Conservation (phyloP, 352 stramenopile genomes). For the Globisporangium paroecandrum region DNA sequence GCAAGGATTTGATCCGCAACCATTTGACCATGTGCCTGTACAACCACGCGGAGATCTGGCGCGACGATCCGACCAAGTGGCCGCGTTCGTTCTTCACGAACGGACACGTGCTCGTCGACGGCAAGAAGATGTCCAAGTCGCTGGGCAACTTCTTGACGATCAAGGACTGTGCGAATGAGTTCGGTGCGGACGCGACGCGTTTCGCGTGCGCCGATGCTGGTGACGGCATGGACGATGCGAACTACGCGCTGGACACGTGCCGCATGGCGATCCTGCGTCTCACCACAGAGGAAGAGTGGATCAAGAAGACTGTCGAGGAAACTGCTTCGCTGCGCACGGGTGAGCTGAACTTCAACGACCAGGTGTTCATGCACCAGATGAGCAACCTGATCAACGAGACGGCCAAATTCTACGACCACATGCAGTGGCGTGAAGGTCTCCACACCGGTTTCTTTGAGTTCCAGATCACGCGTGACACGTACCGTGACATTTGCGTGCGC, state of each 20-base stretch:
- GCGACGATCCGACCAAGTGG: slow-evolving; percentile 96
- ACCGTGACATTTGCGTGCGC: slow-evolving; percentile 94
- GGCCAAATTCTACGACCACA: slow-evolving; percentile 83
- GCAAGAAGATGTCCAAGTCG: slow-evolving; percentile 99
- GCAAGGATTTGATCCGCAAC: slow-evolving; percentile 97
- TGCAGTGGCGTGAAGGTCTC: slow-evolving; percentile 96
- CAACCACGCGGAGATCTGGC: slow-evolving; percentile 99
- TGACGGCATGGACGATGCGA: slow-evolving; percentile 98
- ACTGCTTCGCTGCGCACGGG: slow-evolving; percentile 79
- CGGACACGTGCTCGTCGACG: slow-evolving; percentile 96
- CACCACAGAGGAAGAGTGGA: slow-evolving; percentile 97
- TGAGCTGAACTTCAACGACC: slow-evolving; percentile 89
- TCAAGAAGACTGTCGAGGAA: slow-evolving; percentile 90
- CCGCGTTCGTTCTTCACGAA: slow-evolving; percentile 98
- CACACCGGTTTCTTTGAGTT: slow-evolving; percentile 99
- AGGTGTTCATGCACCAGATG: slow-evolving; percentile 97
- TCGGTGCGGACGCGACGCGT: slow-evolving; percentile 94
- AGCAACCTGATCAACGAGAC: slow-evolving; percentile 92
- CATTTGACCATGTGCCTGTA: slow-evolving; percentile 99
- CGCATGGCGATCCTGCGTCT: slow-evolving; percentile 97
- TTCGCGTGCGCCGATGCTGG: slow-evolving; percentile 98
- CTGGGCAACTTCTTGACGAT: slow-evolving; percentile 99
- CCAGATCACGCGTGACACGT: slow-evolving; percentile 96
- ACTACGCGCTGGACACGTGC: slow-evolving; percentile 97
- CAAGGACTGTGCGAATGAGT: slow-evolving; percentile 95